A percentile compares a stretch with the other conserved stretches of the same genome.
phyloP scores from a whole-genome alignment of 257 asterid species.

The Linaria vulgaris region DNA sequence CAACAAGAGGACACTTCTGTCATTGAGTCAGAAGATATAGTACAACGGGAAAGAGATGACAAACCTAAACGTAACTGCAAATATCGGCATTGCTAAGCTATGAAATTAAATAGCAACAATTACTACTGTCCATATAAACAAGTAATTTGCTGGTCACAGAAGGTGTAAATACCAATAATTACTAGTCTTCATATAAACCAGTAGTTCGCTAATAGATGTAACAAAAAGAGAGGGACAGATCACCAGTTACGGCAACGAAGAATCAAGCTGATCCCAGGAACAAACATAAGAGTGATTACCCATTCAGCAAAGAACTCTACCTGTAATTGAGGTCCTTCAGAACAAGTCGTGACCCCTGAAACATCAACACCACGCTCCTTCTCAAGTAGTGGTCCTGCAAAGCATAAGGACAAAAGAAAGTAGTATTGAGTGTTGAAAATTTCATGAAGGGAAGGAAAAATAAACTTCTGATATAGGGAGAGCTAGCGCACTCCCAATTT shows the following conservation, averaged over 20 bases:
- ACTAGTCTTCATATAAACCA: too few species aligned
- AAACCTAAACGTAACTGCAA: too few species aligned
- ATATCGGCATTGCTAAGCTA: too few species aligned
- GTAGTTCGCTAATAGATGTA: too few species aligned
- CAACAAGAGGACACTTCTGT: too few species aligned
- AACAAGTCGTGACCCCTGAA: constrained; percentile 38
- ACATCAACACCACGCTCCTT: constrained; percentile 36
- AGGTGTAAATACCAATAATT: too few species aligned
- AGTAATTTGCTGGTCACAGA: too few species aligned
- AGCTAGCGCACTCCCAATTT: neutral
- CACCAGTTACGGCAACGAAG: neutral
- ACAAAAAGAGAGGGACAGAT: too few species aligned
- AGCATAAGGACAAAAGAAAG: constrained; percentile 26
- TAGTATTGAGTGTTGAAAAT: constrained; percentile 6
- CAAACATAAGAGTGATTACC: neutral
- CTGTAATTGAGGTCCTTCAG: constrained; percentile 43
- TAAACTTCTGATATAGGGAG: neutral
- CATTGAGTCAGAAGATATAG: too few species aligned
- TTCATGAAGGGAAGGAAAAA: constrained; percentile 1
- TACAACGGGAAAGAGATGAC: neutral
- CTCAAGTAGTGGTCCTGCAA: constrained; percentile 42
- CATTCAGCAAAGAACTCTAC: constrained; percentile 26
- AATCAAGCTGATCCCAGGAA: neutral
- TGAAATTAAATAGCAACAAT: too few species aligned
- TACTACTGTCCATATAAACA: too few species aligned